phyloP scores from a whole-genome alignment of 176 grass and related monocot genomes.

The Ananas comosus region DNA sequence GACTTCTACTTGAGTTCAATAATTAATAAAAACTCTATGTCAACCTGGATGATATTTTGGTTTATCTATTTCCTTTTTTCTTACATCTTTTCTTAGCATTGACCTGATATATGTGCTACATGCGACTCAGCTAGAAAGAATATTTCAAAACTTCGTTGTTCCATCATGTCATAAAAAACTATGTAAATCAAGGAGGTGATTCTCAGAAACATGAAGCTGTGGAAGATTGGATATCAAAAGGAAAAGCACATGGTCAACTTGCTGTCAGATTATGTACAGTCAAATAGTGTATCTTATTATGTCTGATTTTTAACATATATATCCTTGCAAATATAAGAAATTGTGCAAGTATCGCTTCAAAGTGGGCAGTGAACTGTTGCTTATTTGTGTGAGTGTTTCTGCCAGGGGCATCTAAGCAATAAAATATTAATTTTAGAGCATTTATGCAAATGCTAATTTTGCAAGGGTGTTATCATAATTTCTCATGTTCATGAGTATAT shows the following conservation, averaged over 20 bases:
- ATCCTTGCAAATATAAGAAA: no score
- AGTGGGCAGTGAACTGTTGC: no score
- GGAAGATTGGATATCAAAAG: constrained; percentile 89
- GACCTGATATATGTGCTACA: neutral
- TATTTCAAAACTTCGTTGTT: constrained; percentile 96
- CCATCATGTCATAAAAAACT: constrained; percentile 89
- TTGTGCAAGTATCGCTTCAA: no score
- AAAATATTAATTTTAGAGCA: neutral
- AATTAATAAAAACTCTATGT: neutral
- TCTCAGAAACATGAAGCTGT: constrained; percentile 52
- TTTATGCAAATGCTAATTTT: neutral
- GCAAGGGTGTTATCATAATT: neutral
- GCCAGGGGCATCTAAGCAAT: neutral
- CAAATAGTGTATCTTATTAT: constrained; percentile 14
- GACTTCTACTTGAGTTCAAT: neutral
- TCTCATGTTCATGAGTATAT: neutral
- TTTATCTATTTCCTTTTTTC: neutral
- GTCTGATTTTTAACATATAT: neutral
- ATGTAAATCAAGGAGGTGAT: constrained; percentile 82
- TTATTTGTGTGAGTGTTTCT: neutral
- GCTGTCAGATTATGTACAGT: constrained; percentile 48
- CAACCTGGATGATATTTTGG: neutral
- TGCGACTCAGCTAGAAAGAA: constrained; percentile 48
- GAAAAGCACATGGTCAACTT: constrained; percentile 64
- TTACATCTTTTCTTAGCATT: neutral